Percentiles rank a stretch among this genome's conserved stretches.
Conservation (phyloP, 495 filamentous ascomycete genomes). For the Choiromyces venosus region DNA sequence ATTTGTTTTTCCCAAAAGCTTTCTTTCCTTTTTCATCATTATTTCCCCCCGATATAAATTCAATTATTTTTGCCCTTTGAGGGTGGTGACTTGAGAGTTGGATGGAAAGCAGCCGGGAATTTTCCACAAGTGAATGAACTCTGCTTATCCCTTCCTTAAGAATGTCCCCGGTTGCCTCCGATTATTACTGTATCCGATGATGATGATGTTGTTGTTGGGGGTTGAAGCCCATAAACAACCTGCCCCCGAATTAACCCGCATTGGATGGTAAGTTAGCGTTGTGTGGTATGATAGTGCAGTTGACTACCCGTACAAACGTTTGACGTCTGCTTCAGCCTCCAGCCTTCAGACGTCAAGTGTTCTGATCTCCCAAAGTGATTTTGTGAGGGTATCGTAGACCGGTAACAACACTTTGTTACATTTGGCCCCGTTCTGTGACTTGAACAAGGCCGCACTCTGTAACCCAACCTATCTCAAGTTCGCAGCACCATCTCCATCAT, state of each 20-base stretch:
- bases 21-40: background rate
- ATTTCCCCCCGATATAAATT: background rate
- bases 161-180: background rate
- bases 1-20: background rate
- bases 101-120: background rate
- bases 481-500: background rate
- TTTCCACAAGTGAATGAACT: background rate
- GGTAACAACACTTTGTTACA: background rate
- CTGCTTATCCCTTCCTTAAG: background rate
- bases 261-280: background rate
- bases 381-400: background rate
- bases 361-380: too few species aligned
- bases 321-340: background rate
- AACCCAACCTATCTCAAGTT: background rate
- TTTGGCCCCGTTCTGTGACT: background rate
- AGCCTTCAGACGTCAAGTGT: slow-evolving; percentile 1
- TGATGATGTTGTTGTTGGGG: too few species aligned
- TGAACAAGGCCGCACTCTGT: background rate
- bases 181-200: background rate
- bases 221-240: background rate
- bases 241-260: background rate
- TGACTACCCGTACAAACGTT: background rate
- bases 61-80: background rate
- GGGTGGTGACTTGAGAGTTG: background rate
- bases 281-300: background rate